Percentiles rank a stretch among this genome's conserved stretches.
Conservation (phyloP, 139 green algal genomes). For the Zygnema cylindricum region DNA sequence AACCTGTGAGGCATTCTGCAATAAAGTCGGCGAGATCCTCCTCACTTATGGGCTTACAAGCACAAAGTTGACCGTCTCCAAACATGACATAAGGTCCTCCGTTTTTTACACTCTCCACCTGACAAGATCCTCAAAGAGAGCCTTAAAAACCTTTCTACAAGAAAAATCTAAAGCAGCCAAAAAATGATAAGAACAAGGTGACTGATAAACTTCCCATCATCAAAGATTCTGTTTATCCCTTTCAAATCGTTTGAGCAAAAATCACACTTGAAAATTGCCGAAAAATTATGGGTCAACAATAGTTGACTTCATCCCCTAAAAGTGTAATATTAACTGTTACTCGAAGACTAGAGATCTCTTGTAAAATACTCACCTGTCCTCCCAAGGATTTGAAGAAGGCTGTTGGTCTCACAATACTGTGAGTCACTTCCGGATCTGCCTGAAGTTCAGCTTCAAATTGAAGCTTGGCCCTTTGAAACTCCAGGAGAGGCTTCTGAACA, state of each 20-base stretch:
- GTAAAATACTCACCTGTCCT: constrained; percentile 59
- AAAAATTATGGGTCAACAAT: too few relatives aligned
- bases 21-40: constrained; percentile 91
- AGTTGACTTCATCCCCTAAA: too few relatives aligned
- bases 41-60: constrained; percentile 99
- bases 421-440: constrained; percentile 80
- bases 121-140: constrained; percentile 5
- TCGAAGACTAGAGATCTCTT: too few relatives aligned
- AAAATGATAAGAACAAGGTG: too few relatives aligned
- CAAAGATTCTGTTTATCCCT: too few relatives aligned
- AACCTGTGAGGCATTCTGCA: constrained; percentile 79
- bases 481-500: constrained; percentile 96
- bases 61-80: constrained; percentile 91
- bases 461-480: constrained; percentile 98
- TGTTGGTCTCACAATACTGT: constrained; percentile 96
- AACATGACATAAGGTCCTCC: constrained; percentile 99
- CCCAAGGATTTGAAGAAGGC: constrained; percentile 98
- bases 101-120: constrained; percentile 89
- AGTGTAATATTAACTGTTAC: too few relatives aligned
- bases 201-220: too few relatives aligned
- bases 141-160: too few relatives aligned
- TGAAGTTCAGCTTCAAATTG: constrained; percentile 90
- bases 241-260: too few relatives aligned
- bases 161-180: too few relatives aligned
- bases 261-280: too few relatives aligned